These are phyloP conservation scores for Alloteropsis semialata DNA, from an alignment of 176 grass and related monocot genomes.

Conservation along the genomic window DNA sequence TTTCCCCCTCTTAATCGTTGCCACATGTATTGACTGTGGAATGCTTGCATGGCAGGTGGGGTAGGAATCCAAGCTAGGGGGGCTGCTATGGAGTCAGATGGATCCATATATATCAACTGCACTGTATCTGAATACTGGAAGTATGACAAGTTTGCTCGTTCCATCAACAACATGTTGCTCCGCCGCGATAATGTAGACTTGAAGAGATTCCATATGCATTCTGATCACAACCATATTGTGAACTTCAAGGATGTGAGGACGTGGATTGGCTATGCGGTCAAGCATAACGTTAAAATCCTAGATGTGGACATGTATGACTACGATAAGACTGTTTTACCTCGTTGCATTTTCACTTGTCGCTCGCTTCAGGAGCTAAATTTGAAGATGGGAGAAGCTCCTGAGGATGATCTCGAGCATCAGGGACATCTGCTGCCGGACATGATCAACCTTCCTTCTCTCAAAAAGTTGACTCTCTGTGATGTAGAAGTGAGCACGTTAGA, in stretches of 20 bases:
- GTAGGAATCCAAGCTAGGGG: background rate
- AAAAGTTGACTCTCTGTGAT: constrained; percentile 12
- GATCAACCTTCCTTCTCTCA: constrained; percentile 35
- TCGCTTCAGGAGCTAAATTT: constrained; percentile 36
- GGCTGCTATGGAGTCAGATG: constrained; percentile 14
- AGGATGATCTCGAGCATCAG: background rate
- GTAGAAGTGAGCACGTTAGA: background rate
- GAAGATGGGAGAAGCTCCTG: background rate
- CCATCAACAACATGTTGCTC: constrained; percentile 30
- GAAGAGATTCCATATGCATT: constrained; percentile 26
- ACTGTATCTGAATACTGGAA: background rate
- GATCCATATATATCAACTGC: background rate
- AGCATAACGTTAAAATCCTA: constrained; percentile 35
- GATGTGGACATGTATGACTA: background rate
- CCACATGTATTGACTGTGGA: background rate
- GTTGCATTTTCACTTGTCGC: constrained; percentile 33
- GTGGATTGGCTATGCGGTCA: constrained; percentile 37
- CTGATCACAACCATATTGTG: background rate
- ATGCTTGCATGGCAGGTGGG: background rate
- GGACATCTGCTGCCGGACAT: constrained; percentile 1
- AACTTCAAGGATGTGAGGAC: constrained; percentile 23
- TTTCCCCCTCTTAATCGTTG: background rate
- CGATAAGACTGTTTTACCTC: constrained; percentile 1
- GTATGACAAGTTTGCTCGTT: constrained; percentile 14
- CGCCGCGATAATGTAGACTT: constrained; percentile 8